These are phyloP conservation scores for Plectosphaerella sp. DNA, from an alignment of 2,329 filamentous ascomycete genomes.

Conservation along the genomic window DNA sequence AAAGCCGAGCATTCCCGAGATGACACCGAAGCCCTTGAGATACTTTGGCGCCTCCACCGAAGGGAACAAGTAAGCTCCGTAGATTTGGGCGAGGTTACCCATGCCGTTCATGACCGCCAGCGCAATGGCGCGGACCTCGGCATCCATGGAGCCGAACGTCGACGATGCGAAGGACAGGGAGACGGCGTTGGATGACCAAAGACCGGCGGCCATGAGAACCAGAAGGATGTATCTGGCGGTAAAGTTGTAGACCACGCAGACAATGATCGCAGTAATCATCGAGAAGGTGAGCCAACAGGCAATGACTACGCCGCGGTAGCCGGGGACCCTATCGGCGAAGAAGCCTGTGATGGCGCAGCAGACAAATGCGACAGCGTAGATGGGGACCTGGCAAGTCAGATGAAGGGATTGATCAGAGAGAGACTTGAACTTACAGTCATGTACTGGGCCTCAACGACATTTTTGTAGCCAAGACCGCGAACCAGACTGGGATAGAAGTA, in stretches of 20 bases:
- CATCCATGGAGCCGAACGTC: slow-evolving; percentile 43
- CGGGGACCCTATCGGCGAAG: slow-evolving; percentile 39
- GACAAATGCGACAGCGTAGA: slow-evolving; percentile 49
- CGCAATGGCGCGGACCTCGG: slow-evolving; percentile 40
- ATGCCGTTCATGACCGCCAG: slow-evolving; percentile 48
- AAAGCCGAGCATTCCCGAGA: neutral
- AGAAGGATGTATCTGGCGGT: slow-evolving; percentile 47
- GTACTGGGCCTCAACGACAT: slow-evolving; percentile 21
- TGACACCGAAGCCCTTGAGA: slow-evolving; percentile 30
- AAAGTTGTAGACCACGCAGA: slow-evolving; percentile 45
- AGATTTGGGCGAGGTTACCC: slow-evolving; percentile 52
- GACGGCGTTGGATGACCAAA: slow-evolving; percentile 50
- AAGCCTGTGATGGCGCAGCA: slow-evolving; percentile 40
- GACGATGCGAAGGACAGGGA: slow-evolving; percentile 46
- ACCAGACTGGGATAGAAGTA: slow-evolving; percentile 29
- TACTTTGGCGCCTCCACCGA: slow-evolving; percentile 42
- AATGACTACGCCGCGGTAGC: slow-evolving; percentile 42
- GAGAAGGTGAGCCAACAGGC: slow-evolving; percentile 39
- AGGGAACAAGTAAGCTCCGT: slow-evolving; percentile 50
- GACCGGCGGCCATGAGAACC: slow-evolving; percentile 49
- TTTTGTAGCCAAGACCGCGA: slow-evolving; percentile 21
- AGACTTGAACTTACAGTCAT: slow-evolving; percentile 25
- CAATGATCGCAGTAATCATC: slow-evolving; percentile 31
- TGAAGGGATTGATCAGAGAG: neutral
- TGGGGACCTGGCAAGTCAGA: slow-evolving; percentile 27